Evolutionary conservation across 2,329 filamentous ascomycete genomes (phyloP).

Genomic region (Erysiphe neolycopersici): DNA sequence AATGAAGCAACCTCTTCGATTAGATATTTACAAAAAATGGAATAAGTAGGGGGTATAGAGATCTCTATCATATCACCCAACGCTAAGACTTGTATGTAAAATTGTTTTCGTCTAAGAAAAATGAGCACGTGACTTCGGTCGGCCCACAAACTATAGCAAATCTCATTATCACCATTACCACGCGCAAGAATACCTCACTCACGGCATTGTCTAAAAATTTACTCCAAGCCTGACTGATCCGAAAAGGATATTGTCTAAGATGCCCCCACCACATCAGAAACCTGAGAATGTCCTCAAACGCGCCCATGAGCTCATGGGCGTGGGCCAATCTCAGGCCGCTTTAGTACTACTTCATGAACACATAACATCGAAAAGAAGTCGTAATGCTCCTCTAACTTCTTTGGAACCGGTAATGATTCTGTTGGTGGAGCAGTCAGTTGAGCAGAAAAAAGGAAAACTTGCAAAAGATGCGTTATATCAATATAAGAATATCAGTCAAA

Average conservation of each 20-base stretch:
- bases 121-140: neutral
- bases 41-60: too few species aligned
- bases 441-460: constrained; percentile 91
- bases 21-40: too few species aligned
- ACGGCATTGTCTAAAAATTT: neutral
- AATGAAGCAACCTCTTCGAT: too few species aligned
- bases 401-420: constrained; percentile 97
- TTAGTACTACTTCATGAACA: constrained; percentile 93
- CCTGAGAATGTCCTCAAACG: constrained; percentile 98
- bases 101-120: neutral
- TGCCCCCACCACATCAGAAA: constrained; percentile 80
- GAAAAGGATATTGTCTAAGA: constrained; percentile 8
- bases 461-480: constrained; percentile 98
- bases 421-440: constrained; percentile 87
- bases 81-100: too few species aligned
- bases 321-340: constrained; percentile 77
- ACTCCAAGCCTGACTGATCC: neutral
- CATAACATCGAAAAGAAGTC: constrained; percentile 92
- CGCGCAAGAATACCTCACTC: too few species aligned
- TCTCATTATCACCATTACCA: too few species aligned
- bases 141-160: neutral
- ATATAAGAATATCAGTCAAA: constrained; percentile 99
- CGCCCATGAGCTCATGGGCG: constrained; percentile 94
- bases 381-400: constrained; percentile 87
- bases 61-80: too few species aligned